Base-by-base conservation (phyloP, 192 early-diverging fungal species). In the Paraglomus brasilianum region DNA sequence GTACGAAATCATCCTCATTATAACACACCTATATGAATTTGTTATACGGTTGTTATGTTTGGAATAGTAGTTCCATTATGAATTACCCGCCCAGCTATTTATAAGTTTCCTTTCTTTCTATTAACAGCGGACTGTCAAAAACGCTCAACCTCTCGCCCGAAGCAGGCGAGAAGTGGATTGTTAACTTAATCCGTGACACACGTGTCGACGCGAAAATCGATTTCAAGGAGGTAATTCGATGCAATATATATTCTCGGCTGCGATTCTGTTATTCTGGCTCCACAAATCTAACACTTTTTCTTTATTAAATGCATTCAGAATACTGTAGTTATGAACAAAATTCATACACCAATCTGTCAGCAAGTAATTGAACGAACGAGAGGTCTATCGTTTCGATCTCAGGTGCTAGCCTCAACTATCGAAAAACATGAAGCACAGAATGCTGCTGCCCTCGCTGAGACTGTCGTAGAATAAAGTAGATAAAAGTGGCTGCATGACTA, bases 201-300 rank as follows among this genome's bases (percentile, higher is more conserved):
- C 85, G 93, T 72, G 93, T 97, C 72, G 95, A 98, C 65, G 96
- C 95, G 73, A 98, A 98, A 87, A 91, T 98, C 72, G 95, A 98
- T 76, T 90, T 87, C 69, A 83, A 95, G 79, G 92, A 91, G 74
- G 88, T 89, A 67, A 56, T 74, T 56, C 40, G 40, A 13, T n/a
- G 15, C n/a, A 22, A 15, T 36, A 22, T 22, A 59, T 30, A 19
- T 59, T 2, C 15, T 30, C 14, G 3, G 57, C 2, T 36, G 2
- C 2, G 49, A 50, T 17, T 50, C 3, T n/a, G n/a, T 50, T 50
- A 50, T 17, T 21, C 49, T 2, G 2, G 2, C 38, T 15, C 30
- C 38, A 19, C 57, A n/a, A 19, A 17, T 21, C 50, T 19, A 19
- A 17, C 50, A 51, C 50, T 2, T 51, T 51, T 17, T 51, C 21